Percentiles rank a stretch among this genome's conserved stretches.
phyloP scores from a whole-genome alignment of 768 basidiomycete species.

The Asterophora parasitica region DNA sequence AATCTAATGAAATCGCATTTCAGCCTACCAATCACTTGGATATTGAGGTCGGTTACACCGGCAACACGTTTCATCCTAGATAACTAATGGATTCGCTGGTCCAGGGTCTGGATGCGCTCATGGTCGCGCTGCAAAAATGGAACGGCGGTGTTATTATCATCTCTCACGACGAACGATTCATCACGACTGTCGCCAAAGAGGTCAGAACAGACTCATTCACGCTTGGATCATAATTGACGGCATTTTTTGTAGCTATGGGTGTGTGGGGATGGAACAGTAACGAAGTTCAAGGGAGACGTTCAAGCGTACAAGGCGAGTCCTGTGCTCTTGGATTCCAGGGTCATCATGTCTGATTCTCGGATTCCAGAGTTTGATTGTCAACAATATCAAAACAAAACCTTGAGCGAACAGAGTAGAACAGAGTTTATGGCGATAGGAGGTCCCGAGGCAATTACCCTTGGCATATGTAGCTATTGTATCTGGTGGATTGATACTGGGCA shows the following conservation, averaged over 20 bases:
- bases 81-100: conserved; percentile 5
- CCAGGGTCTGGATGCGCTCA: conserved; percentile 94
- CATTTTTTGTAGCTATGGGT: conserved; percentile 72
- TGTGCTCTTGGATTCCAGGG: neutral
- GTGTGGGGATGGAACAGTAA: conserved; percentile 77
- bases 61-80: neutral
- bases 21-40: conserved; percentile 94
- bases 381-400: conserved; percentile 60
- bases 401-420: conserved; percentile 15
- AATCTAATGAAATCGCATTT: conserved; percentile 5
- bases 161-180: conserved; percentile 95
- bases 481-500: no score
- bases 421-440: no score
- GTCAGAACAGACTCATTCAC: conserved; percentile 32
- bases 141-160: conserved; percentile 92
- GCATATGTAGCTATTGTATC: no score
- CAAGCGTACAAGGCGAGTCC: conserved; percentile 78
- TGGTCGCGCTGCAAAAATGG: conserved; percentile 74
- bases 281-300: conserved; percentile 86
- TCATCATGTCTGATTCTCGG: conserved; percentile 9
- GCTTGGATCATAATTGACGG: neutral
- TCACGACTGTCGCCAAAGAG: conserved; percentile 83
- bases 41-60: conserved; percentile 59
- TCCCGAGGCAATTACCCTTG: no score
- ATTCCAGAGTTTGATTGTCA: conserved; percentile 66